phyloP scores from a whole-genome alignment of 768 basidiomycete genomes.

The Chalciporus pseudorubinellus region DNA sequence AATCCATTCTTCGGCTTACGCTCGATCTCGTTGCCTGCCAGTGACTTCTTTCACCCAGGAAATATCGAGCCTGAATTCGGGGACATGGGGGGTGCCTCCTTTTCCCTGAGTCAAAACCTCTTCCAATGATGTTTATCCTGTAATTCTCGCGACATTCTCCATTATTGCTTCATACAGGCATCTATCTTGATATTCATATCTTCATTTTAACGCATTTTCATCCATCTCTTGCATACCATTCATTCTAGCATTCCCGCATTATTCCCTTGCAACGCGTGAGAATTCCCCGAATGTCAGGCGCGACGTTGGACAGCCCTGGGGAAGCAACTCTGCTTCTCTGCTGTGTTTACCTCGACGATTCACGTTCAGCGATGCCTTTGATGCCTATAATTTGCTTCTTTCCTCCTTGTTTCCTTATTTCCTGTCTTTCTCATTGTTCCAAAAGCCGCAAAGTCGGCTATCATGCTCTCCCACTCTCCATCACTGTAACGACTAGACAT shows the following conservation, averaged over 20 bases:
- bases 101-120: slow-evolving; percentile 46
- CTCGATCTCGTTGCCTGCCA: slow-evolving; percentile 41
- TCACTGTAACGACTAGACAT: slow-evolving; percentile 75
- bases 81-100: slow-evolving; percentile 34
- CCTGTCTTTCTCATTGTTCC: slow-evolving; percentile 9
- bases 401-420: slow-evolving; percentile 7
- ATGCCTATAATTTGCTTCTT: slow-evolving; percentile 16
- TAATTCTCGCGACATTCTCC: slow-evolving; percentile 12
- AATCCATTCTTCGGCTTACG: slow-evolving; percentile 37
- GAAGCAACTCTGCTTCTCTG: slow-evolving; percentile 10
- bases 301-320: slow-evolving; percentile 12
- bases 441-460: slow-evolving; percentile 20
- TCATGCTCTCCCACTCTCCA: slow-evolving; percentile 19
- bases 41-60: slow-evolving; percentile 29
- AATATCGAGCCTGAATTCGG: slow-evolving; percentile 43
- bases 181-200: slow-evolving; percentile 25
- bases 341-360: slow-evolving; percentile 22
- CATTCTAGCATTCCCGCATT: slow-evolving; percentile 26
- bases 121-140: slow-evolving; percentile 37
- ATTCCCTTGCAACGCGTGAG: slow-evolving; percentile 20
- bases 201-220: slow-evolving; percentile 30
- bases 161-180: slow-evolving; percentile 30
- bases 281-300: slow-evolving; percentile 17
- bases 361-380: slow-evolving; percentile 28
- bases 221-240: slow-evolving; percentile 35